These are phyloP conservation scores for Cystoisospora suis DNA, from an alignment of 169 alveolate genomes.

Conservation along the genomic window DNA sequence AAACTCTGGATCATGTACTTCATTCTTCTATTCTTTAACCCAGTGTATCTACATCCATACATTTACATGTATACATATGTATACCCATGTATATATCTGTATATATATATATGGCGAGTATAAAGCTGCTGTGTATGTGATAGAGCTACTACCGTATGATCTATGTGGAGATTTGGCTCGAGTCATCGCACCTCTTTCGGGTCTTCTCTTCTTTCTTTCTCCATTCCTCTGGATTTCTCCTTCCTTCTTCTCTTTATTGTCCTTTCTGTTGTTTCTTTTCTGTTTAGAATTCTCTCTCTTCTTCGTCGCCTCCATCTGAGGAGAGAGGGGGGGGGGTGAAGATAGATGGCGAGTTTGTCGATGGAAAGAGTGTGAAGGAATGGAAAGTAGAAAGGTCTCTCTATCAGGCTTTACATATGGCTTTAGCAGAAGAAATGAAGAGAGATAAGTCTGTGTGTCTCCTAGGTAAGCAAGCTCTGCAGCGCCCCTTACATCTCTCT, in stretches of 20 bases:
- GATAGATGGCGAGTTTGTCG: conserved; percentile 66
- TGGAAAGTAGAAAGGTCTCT: conserved; percentile 80
- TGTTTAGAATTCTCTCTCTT: not conserved
- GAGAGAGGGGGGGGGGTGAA: conserved; percentile 21
- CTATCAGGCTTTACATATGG: conserved; percentile 90
- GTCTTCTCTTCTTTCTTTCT: not conserved
- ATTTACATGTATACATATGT: too few species aligned
- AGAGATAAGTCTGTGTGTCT: conserved; percentile 89
- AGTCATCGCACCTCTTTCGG: too few species aligned
- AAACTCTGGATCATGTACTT: too few species aligned
- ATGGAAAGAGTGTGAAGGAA: conserved; percentile 63
- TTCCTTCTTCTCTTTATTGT: not conserved
- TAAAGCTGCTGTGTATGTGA: too few species aligned
- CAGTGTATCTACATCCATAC: too few species aligned
- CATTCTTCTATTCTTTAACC: too few species aligned
- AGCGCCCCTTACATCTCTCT: too few species aligned
- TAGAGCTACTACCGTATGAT: too few species aligned
- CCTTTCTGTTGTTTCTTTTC: not conserved
- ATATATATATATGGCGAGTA: too few species aligned
- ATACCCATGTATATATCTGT: too few species aligned
- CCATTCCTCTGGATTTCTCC: not conserved
- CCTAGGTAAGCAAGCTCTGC: conserved; percentile 63
- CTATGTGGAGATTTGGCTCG: too few species aligned
- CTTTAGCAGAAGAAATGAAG: conserved; percentile 90
- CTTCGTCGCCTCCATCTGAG: not conserved